Evolutionary conservation across 257 asterid genomes (phyloP), one percentile per base, ranked within the genome.

Genomic region (Coffea eugenioides): DNA sequence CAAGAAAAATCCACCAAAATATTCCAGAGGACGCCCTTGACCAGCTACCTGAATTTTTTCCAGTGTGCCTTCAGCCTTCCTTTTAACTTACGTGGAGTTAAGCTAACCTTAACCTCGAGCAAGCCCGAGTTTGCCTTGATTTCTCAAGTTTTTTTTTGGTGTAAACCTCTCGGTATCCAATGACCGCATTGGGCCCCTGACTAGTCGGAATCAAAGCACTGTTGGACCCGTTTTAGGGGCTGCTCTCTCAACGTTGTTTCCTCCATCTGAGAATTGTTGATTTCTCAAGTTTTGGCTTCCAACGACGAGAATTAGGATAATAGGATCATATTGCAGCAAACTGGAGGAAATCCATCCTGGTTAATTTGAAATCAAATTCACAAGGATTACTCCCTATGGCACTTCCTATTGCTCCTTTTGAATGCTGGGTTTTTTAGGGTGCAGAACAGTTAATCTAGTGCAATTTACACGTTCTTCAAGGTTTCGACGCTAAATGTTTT

Each of bases 1-100:
- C 5, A 90, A 85, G 86, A 85, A 71, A 45, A 93, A 77, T 88
- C 92, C 98, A 48, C 96, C 93, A 1, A 95, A 85, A 87, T 91
- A 80, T 82, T 86, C 71, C 75, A 80, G 90, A 84, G 90, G 91
- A 27, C 89, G 84, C 77, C 85, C 86, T 20, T 82, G 90, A 85
- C 54, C 81, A 76, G 80, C 86, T 34, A 79, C 83, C 25, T 91
- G 88, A 90, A 73, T 52, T 13, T 70, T 25, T 74, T 46, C 77
- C 73, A 21, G 25, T 67, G n/a, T 39, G 31, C 18, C 27, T 39
- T n/a, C 10, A 20, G 12, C 31, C 51, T 21, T 46, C 25, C 18
- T 46, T 23, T 7, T 16, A 15, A 23, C 69, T 74, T 0, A 31
- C 34, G 34, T 69, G 83, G 34, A 45, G 46, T 78, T 34, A 18